Percentiles rank a stretch among this genome's conserved stretches.
Conservation (phyloP, 805 yeast genomes). For the Saturnispora silvae region DNA sequence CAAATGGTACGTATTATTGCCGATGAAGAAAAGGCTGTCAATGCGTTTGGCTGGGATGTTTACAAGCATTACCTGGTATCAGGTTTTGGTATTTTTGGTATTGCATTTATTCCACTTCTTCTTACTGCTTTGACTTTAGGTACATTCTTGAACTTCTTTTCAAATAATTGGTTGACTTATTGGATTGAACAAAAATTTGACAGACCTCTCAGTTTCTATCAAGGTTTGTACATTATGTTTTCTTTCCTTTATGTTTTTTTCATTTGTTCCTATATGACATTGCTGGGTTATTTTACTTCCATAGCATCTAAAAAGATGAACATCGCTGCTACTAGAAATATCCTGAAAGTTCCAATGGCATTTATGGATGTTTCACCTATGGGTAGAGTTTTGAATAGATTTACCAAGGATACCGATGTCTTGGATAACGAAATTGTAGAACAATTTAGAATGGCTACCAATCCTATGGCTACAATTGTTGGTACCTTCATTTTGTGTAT, state of each 20-base stretch:
- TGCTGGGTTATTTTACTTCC: conserved; percentile 40
- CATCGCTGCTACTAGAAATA: conserved; percentile 32
- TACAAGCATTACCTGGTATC: conserved; percentile 40
- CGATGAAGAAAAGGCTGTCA: conserved; percentile 51
- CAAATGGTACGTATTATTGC: conserved; percentile 20
- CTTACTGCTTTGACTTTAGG: conserved; percentile 21
- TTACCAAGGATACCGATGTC: conserved; percentile 80
- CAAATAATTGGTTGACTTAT: conserved; percentile 74
- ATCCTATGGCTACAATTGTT: conserved; percentile 39
- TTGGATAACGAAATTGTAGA: conserved; percentile 72
- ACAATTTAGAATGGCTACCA: conserved; percentile 51
- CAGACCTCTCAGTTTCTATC: conserved; percentile 46
- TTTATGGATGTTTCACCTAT: conserved; percentile 80
- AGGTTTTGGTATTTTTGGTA: conserved; percentile 42
- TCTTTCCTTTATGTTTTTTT: conserved; percentile 39
- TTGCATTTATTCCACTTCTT: conserved; percentile 22
- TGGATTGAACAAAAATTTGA: conserved; percentile 58
- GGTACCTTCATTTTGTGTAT: conserved; percentile 61
- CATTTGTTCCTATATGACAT: conserved; percentile 32
- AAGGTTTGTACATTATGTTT: conserved; percentile 62
- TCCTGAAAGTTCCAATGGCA: conserved; percentile 72
- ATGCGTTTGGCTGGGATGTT: conserved; percentile 38
- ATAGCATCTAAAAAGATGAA: conserved; percentile 51
- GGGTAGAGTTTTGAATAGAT: conserved; percentile 77
- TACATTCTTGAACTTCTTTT: conserved; percentile 45